phyloP scores from a whole-genome alignment of 768 basidiomycete species.

The Amyloporia xantha region DNA sequence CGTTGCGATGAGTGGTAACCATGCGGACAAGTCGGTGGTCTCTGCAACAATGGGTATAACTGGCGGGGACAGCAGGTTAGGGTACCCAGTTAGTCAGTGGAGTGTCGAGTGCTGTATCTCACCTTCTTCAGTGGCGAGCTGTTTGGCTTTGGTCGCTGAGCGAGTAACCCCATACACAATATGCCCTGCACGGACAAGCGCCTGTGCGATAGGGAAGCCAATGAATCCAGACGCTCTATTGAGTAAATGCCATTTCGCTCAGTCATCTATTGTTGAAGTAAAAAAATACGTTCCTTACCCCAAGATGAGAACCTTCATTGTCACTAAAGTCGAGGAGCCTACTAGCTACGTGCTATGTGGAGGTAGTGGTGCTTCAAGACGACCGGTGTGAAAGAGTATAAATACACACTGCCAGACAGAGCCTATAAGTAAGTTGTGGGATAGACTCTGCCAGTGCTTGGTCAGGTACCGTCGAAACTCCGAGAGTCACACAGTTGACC shows the following conservation, averaged over 20 bases:
- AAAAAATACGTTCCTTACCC: background rate
- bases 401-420: background rate
- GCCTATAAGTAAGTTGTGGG: too few relatives aligned
- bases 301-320: constrained; percentile 1
- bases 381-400: background rate
- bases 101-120: too few relatives aligned
- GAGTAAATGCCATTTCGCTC: background rate
- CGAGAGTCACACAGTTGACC: background rate
- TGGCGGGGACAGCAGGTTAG: constrained; percentile 8
- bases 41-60: constrained; percentile 33
- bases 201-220: constrained; percentile 37
- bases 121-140: constrained; percentile 37
- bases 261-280: too few relatives aligned
- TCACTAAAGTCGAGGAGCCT: background rate
- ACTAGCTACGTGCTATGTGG: background rate
- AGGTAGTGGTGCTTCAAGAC: background rate
- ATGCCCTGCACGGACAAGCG: constrained; percentile 39
- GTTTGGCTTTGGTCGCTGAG: constrained; percentile 27
- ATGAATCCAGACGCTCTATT: constrained; percentile 39
- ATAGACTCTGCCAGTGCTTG: too few relatives aligned
- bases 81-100: too few relatives aligned
- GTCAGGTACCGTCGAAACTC: background rate
- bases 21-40: constrained; percentile 16
- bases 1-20: constrained; percentile 23
- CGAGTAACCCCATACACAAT: constrained; percentile 41